Conservation (phyloP, 2,329 filamentous ascomycete genomes). For the Purpureocillium lavendulum region DNA sequence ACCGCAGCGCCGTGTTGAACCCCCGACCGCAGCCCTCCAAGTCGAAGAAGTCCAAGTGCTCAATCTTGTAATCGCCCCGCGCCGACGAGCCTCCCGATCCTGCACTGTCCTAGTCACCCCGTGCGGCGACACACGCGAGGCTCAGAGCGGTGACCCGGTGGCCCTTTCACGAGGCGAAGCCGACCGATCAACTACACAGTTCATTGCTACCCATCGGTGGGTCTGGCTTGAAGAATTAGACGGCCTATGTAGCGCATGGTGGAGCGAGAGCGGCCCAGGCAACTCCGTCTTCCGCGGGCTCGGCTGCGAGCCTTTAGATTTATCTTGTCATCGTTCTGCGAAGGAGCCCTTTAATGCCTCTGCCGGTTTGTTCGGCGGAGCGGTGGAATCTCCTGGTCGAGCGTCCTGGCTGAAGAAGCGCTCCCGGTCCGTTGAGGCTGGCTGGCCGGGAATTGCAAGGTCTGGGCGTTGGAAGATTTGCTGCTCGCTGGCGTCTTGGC, state of each 20-base stretch:
- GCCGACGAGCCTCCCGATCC: too few species aligned
- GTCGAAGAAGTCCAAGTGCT: constrained; percentile 60
- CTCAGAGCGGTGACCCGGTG: too few species aligned
- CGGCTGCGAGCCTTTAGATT: not conserved
- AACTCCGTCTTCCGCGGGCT: not conserved
- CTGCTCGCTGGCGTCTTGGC: constrained; percentile 13
- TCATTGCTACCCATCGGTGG: not conserved
- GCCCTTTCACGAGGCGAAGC: too few species aligned
- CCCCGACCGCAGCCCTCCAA: constrained; percentile 50
- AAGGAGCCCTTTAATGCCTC: constrained; percentile 2
- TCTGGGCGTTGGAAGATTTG: constrained; percentile 3
- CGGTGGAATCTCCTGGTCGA: too few species aligned
- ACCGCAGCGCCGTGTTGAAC: constrained; percentile 59
- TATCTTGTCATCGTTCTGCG: not conserved
- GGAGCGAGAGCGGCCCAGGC: not conserved
- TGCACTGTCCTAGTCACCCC: too few species aligned
- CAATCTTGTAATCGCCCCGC: constrained; percentile 48
- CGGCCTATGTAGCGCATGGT: constrained; percentile 2
- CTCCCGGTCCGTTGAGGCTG: too few species aligned
- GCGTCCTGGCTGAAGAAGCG: too few species aligned
- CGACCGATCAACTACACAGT: too few species aligned
- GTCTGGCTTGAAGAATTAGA: constrained; percentile 2
- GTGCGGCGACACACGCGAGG: too few species aligned
- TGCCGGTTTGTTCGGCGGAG: not conserved
- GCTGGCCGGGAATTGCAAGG: not conserved